These are phyloP conservation scores for Cladosporium sp. DNA, from an alignment of 2,329 filamentous ascomycete species.

Conservation along the genomic window DNA sequence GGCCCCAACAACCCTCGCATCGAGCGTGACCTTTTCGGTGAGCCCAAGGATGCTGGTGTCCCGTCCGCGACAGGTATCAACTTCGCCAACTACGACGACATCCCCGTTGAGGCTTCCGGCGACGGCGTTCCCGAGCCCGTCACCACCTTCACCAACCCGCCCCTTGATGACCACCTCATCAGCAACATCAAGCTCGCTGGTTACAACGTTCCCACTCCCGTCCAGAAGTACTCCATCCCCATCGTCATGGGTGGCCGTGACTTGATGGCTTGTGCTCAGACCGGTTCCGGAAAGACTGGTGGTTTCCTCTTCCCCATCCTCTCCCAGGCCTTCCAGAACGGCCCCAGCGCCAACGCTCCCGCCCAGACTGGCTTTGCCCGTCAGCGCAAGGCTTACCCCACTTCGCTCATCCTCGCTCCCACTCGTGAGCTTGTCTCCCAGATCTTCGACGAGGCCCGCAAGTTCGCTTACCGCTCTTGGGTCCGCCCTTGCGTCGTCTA, in stretches of 20 bases:
- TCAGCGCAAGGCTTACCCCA: slow-evolving; percentile 96
- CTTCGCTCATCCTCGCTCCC: slow-evolving; percentile 89
- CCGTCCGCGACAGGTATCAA: slow-evolving; percentile 99
- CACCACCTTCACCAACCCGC: slow-evolving; percentile 85
- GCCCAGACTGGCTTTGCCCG: slow-evolving; percentile 74
- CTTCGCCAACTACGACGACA: slow-evolving; percentile 99
- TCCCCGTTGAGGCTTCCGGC: slow-evolving; percentile 94
- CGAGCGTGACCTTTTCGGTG: slow-evolving; percentile 93
- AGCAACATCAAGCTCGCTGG: slow-evolving; percentile 89
- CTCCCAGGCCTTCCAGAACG: slow-evolving; percentile 91
- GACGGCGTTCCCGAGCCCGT: slow-evolving; percentile 90
- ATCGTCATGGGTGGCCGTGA: slow-evolving; percentile 98
- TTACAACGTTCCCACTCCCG: slow-evolving; percentile 93
- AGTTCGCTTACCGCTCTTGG: slow-evolving; percentile 98
- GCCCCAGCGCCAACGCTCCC: slow-evolving; percentile 67
- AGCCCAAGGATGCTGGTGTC: slow-evolving; percentile 74
- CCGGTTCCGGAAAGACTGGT: slow-evolving; percentile 99
- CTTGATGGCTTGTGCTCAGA: slow-evolving; percentile 99
- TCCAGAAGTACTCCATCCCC: slow-evolving; percentile 98
- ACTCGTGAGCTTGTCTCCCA: slow-evolving; percentile 98
- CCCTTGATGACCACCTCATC: slow-evolving; percentile 89
- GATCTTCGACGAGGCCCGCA: slow-evolving; percentile 95
- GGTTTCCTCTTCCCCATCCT: slow-evolving; percentile 99
- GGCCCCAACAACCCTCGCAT: slow-evolving; percentile 82
- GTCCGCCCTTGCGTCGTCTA: slow-evolving; percentile 98